A percentile compares a stretch with the other conserved stretches of the same genome.
Conservation (phyloP, 495 filamentous ascomycete genomes). For the Trichoderma erinaceum region DNA sequence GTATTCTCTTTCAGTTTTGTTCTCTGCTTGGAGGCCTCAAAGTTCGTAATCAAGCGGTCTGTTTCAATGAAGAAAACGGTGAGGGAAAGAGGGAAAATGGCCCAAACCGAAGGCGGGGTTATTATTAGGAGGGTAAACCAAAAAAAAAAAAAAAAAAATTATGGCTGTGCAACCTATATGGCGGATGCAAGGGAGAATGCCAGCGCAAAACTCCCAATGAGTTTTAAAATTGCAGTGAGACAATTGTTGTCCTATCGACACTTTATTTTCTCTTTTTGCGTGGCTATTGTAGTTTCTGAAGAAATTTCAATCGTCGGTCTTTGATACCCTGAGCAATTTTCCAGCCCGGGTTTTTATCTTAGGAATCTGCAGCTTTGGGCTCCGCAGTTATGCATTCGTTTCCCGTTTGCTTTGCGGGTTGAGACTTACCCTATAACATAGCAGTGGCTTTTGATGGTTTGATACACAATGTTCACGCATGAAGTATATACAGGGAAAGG, state of each 20-base stretch:
- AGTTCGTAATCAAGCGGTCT: background rate
- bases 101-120: slow-evolving; percentile 9
- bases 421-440: too few relatives aligned
- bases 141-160: background rate
- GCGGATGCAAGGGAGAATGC: background rate
- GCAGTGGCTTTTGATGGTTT: background rate
- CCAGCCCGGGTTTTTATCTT: too few relatives aligned
- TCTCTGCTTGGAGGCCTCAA: background rate
- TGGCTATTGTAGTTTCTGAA: too few relatives aligned
- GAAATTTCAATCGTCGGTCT: too few relatives aligned
- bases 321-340: too few relatives aligned
- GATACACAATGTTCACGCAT: too few relatives aligned
- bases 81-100: slow-evolving; percentile 10
- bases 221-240: too few relatives aligned
- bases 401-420: background rate
- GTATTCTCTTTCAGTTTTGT: background rate
- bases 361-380: too few relatives aligned
- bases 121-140: background rate
- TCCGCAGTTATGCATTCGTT: background rate
- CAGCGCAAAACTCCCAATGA: too few relatives aligned
- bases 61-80: background rate
- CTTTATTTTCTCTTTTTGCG: too few relatives aligned
- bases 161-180: background rate
- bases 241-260: too few relatives aligned
- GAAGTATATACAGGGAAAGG: too few relatives aligned